Percentiles rank a stretch among this genome's conserved stretches.
phyloP scores from a whole-genome alignment of 1,139 yeast genomes.

The Pichia terricola region DNA sequence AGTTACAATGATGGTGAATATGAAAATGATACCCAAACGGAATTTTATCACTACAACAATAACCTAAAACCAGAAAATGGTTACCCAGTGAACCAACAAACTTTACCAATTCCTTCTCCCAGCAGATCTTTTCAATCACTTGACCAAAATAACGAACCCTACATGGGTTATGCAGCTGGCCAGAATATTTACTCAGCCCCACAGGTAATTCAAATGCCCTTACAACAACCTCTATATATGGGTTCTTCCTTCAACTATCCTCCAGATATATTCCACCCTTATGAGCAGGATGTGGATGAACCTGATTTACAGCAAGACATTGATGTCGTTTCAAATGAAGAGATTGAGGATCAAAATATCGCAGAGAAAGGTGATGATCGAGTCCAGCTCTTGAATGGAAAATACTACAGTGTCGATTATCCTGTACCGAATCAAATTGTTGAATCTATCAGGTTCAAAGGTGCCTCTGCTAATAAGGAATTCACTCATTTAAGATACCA shows the following conservation, averaged over 20 bases:
- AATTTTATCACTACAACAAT: not conserved
- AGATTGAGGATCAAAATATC: conserved; percentile 9
- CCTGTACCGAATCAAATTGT: conserved; percentile 58
- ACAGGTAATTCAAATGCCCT: too few relatives aligned
- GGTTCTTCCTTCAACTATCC: too few relatives aligned
- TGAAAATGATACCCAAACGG: not conserved
- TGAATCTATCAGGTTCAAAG: conserved; percentile 41
- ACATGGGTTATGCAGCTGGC: not conserved
- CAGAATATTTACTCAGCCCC: too few relatives aligned
- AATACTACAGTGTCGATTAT: conserved; percentile 70
- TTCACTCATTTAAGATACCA: conserved; percentile 70
- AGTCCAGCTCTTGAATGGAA: conserved; percentile 30
- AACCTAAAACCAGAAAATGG: not conserved
- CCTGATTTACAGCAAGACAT: conserved; percentile 15
- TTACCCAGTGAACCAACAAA: too few relatives aligned
- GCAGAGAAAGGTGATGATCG: conserved; percentile 22
- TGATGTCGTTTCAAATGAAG: conserved; percentile 1
- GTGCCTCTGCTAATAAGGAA: conserved; percentile 46
- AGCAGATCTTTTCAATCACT: too few relatives aligned
- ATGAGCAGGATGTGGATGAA: conserved; percentile 22
- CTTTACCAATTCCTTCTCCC: too few relatives aligned
- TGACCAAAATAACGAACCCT: too few relatives aligned
- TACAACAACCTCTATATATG: too few relatives aligned
- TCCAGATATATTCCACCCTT: conserved; percentile 15
- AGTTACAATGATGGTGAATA: not conserved